Evolutionary conservation across 345 rosid genomes (phyloP).

Genomic region (Camelina neglecta): DNA sequence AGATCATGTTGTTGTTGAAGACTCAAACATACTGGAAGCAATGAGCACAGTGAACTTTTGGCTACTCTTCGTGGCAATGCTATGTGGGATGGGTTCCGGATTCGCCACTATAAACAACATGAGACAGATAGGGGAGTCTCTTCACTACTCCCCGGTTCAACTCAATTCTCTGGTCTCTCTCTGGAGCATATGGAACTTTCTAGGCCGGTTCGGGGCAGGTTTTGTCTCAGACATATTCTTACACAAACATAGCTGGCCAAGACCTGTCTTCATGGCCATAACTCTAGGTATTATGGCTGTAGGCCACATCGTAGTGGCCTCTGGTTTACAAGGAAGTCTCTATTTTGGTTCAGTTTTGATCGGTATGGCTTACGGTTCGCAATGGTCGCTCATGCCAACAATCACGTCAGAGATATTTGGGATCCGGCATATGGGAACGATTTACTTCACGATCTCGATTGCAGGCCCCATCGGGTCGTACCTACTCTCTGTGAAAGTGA

Average conservation of each 20-base stretch:
- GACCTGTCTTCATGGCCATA: conserved; percentile 76
- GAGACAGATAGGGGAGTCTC: conserved; percentile 88
- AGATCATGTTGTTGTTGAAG: conserved; percentile 41
- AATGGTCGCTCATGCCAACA: conserved; percentile 89
- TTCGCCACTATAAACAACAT: conserved; percentile 79
- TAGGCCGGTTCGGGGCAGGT: conserved; percentile 89
- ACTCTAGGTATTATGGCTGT: conserved; percentile 59
- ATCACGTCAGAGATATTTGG: conserved; percentile 81
- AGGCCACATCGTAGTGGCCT: conserved; percentile 75
- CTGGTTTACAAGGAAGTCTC: conserved; percentile 63
- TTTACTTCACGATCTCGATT: conserved; percentile 76
- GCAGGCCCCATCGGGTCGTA: conserved; percentile 91
- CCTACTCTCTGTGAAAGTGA: conserved; percentile 76
- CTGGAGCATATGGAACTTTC: conserved; percentile 90
- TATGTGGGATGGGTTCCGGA: conserved; percentile 85
- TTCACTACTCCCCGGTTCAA: conserved; percentile 65
- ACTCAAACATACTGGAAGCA: conserved; percentile 64
- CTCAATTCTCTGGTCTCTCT: conserved; percentile 73
- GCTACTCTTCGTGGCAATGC: conserved; percentile 74
- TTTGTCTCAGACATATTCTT: conserved; percentile 70
- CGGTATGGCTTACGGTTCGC: conserved; percentile 84
- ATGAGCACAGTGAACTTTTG: conserved; percentile 65
- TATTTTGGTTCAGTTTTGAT: conserved; percentile 72
- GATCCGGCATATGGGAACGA: conserved; percentile 78
- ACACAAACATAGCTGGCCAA: conserved; percentile 61